phyloP scores from a whole-genome alignment of 2,329 filamentous ascomycete species.

The Nigrograna mackinnonii region DNA sequence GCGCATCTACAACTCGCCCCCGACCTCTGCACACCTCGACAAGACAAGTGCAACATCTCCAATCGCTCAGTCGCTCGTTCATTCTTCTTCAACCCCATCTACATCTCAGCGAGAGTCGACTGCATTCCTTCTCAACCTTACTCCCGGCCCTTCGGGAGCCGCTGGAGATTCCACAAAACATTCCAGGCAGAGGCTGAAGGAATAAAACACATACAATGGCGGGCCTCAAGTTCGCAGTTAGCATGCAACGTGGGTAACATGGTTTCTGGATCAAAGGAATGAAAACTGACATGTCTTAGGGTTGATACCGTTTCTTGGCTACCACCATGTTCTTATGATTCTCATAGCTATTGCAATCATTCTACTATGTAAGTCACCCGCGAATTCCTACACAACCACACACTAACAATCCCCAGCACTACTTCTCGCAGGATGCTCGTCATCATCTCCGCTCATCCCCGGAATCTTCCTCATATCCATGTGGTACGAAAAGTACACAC shows the following conservation, averaged over 20 bases:
- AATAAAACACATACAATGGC: constrained; percentile 46
- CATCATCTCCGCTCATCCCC: constrained; percentile 91
- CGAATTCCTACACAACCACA: constrained; percentile 13
- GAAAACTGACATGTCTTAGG: constrained; percentile 41
- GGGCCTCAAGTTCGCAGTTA: constrained; percentile 54
- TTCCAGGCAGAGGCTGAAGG: constrained; percentile 24
- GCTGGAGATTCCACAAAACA: constrained; percentile 33
- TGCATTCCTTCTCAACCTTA: constrained; percentile 33
- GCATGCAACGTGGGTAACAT: constrained; percentile 50
- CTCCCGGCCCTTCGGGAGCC: constrained; percentile 47
- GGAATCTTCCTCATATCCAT: constrained; percentile 97
- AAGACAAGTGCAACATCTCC: constrained; percentile 21
- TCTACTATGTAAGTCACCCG: constrained; percentile 76
- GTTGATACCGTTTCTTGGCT: constrained; percentile 65
- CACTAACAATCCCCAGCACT: constrained; percentile 64
- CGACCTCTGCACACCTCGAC: constrained; percentile 16
- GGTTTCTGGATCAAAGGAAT: constrained; percentile 10
- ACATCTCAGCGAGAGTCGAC: constrained; percentile 19
- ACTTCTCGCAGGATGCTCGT: constrained; percentile 92
- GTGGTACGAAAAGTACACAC: constrained; percentile 88
- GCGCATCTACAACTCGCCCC: constrained; percentile 20
- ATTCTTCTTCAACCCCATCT: constrained; percentile 15
- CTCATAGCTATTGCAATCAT: constrained; percentile 93
- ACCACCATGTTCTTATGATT: constrained; percentile 94
- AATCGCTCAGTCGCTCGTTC: constrained; percentile 22